A percentile compares a stretch with the other conserved stretches of the same genome.
Conservation (phyloP, 2,329 filamentous ascomycete genomes). For the Neocucurbitaria cava region DNA sequence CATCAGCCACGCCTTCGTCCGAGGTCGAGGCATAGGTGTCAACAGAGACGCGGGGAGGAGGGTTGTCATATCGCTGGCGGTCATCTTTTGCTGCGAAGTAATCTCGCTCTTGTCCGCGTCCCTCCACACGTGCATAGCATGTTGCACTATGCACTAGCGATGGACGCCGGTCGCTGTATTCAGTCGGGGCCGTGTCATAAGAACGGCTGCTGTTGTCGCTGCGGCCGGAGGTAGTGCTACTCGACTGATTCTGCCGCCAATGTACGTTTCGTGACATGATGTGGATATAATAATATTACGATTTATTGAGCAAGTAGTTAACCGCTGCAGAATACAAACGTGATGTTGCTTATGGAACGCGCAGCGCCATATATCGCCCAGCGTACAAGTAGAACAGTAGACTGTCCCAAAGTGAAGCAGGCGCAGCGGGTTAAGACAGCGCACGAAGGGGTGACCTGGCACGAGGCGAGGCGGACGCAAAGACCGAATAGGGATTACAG, state of each 20-base stretch:
- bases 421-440: conserved; percentile 31
- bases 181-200: conserved; percentile 44
- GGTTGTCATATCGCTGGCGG: conserved; percentile 18
- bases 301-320: conserved; percentile 8
- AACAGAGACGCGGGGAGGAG: conserved; percentile 63
- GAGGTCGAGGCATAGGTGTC: conserved; percentile 84
- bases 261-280: conserved; percentile 44
- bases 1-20: conserved; percentile 61
- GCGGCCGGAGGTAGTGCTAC: conserved; percentile 36
- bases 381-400: conserved; percentile 24
- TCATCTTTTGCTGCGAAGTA: conserved; percentile 27
- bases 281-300: conserved; percentile 16
- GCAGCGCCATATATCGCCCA: conserved; percentile 22
- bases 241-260: conserved; percentile 43
- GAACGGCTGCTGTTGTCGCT: conserved; percentile 42
- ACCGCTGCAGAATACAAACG: conserved; percentile 1
- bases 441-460: conserved; percentile 36
- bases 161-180: conserved; percentile 42
- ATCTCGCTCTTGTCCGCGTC: conserved; percentile 28
- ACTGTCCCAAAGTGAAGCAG: conserved; percentile 21
- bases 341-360: conserved; percentile 17
- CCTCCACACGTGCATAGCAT: conserved; percentile 39
- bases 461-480: conserved; percentile 29
- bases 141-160: conserved; percentile 40
- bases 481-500: conserved; percentile 28